Percentiles rank a stretch among this genome's conserved stretches.
phyloP scores from a whole-genome alignment of 257 asterid species.

The Verbena officinalis region DNA sequence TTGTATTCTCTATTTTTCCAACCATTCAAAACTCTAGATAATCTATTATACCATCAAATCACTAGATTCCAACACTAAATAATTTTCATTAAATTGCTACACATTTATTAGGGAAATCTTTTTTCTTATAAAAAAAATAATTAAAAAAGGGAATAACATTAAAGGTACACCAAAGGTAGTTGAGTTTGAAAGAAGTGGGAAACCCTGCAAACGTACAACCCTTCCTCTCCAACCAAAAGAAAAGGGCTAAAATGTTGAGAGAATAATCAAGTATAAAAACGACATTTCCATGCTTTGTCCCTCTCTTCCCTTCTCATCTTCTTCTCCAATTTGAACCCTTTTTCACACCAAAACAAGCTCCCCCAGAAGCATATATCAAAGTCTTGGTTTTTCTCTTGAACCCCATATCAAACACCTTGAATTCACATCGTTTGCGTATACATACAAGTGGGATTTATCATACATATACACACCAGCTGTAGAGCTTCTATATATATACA shows the following conservation, averaged over 20 bases:
- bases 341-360: not conserved
- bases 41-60: too few species aligned
- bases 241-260: not conserved
- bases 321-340: conserved; percentile 16
- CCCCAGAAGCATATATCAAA: not conserved
- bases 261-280: conserved; percentile 17
- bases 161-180: not conserved
- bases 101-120: too few species aligned
- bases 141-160: too few species aligned
- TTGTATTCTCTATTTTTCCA: too few species aligned
- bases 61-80: too few species aligned
- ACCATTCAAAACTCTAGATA: too few species aligned
- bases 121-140: too few species aligned
- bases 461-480: not conserved
- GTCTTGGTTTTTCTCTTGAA: not conserved
- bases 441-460: conserved; percentile 4
- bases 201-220: conserved; percentile 15
- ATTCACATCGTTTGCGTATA: too few species aligned
- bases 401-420: too few species aligned
- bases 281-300: not conserved
- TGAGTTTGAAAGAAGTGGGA: not conserved
- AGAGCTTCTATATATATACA: too few species aligned
- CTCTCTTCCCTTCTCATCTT: not conserved
- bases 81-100: too few species aligned
- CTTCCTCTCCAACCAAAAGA: not conserved